Evolutionary conservation across 805 yeast genomes (phyloP).

Genomic region (Metschnikowia dekortorum): DNA sequence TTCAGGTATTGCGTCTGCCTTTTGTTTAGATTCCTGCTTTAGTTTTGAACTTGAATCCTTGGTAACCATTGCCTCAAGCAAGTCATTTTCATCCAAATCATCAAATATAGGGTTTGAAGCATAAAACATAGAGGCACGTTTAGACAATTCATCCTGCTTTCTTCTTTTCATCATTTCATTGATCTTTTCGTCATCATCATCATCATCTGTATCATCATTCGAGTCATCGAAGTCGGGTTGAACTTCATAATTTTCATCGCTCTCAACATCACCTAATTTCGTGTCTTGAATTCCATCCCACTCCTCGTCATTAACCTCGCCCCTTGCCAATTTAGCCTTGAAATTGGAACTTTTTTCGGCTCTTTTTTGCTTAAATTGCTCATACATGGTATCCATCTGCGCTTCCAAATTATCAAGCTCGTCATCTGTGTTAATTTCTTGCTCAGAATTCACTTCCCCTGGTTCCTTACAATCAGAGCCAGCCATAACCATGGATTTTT

Average conservation of each 20-base stretch:
- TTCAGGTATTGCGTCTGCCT: constrained; percentile 5
- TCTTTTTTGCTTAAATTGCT: constrained; percentile 58
- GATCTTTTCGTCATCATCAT: constrained; percentile 68
- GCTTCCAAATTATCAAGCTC: constrained; percentile 70
- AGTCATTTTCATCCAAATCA: constrained; percentile 44
- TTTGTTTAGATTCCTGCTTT: constrained; percentile 8
- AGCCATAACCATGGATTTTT: constrained; percentile 48
- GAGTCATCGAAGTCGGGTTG: constrained; percentile 52
- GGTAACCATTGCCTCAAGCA: constrained; percentile 20
- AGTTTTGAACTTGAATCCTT: constrained; percentile 2
- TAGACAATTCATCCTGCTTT: constrained; percentile 30
- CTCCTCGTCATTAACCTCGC: constrained; percentile 67
- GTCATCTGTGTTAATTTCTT: constrained; percentile 38
- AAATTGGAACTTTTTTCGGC: constrained; percentile 66
- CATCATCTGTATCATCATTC: constrained; percentile 52
- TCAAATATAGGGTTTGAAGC: constrained; percentile 38
- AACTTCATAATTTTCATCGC: constrained; percentile 43
- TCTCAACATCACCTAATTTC: constrained; percentile 41
- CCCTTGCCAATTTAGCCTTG: constrained; percentile 68
- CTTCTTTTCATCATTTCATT: constrained; percentile 48
- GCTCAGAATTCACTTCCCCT: constrained; percentile 48
- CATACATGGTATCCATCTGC: constrained; percentile 80
- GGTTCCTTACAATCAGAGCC: constrained; percentile 45
- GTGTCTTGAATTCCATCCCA: constrained; percentile 71
- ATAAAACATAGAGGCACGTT: constrained; percentile 35